Evolutionary conservation across 2,329 filamentous ascomycete species (phyloP).

Genomic region (Trichoderma afroharzianum): DNA sequence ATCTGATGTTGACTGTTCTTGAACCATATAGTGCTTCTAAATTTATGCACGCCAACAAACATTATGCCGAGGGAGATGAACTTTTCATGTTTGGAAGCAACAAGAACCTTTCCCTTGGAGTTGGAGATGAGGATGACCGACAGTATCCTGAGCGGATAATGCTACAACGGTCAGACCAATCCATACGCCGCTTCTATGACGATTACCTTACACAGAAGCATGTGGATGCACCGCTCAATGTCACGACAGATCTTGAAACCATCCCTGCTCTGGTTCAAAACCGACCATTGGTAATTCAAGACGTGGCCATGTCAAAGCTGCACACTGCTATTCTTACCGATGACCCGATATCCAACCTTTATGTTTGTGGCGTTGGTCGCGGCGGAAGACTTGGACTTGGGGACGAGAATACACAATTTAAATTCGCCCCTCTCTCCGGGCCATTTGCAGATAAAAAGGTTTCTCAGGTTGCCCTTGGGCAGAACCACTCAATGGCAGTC

Average conservation of each 20-base stretch:
- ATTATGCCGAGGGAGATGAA: constrained; percentile 63
- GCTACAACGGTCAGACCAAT: constrained; percentile 70
- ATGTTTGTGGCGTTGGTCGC: constrained; percentile 86
- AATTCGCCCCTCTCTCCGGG: constrained; percentile 76
- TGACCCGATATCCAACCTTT: constrained; percentile 85
- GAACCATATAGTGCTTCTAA: neutral
- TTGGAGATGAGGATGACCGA: constrained; percentile 93
- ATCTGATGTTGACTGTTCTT: neutral
- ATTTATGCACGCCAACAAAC: neutral
- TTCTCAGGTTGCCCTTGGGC: constrained; percentile 75
- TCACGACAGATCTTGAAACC: constrained; percentile 40
- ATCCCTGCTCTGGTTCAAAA: constrained; percentile 71
- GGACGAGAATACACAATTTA: constrained; percentile 85
- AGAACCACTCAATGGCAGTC: constrained; percentile 85
- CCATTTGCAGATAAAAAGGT: constrained; percentile 73
- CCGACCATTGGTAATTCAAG: constrained; percentile 70
- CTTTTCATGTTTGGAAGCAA: constrained; percentile 94
- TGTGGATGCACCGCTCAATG: constrained; percentile 25
- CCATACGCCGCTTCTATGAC: constrained; percentile 69
- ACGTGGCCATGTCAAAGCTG: constrained; percentile 84
- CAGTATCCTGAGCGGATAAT: constrained; percentile 85
- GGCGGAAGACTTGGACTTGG: constrained; percentile 86
- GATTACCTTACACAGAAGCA: constrained; percentile 57
- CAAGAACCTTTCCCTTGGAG: constrained; percentile 86
- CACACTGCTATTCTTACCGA: constrained; percentile 85